These are phyloP conservation scores for Chaetoceros muelleri DNA, from an alignment of 108 stramenopile genomes.

Conservation along the genomic window DNA sequence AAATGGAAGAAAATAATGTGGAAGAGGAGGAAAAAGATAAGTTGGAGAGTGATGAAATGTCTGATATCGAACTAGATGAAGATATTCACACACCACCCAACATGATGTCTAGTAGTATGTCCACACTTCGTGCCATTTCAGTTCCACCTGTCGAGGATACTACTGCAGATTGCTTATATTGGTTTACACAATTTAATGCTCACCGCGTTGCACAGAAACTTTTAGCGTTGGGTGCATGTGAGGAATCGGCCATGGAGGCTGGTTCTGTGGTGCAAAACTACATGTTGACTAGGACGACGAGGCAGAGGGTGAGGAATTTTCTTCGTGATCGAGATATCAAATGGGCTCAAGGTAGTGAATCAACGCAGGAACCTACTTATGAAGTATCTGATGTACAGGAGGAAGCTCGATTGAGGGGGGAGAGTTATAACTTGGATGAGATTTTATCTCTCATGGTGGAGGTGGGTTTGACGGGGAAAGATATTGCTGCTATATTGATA, in stretches of 20 bases:
- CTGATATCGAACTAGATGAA: neutral
- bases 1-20: neutral
- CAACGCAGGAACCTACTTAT: neutral
- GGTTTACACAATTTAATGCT: conserved; percentile 48
- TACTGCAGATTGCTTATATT: conserved; percentile 9
- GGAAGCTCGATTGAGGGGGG: neutral
- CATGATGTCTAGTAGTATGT: neutral
- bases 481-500: conserved; percentile 45
- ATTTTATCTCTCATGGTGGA: conserved; percentile 38
- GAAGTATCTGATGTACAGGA: neutral
- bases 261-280: conserved; percentile 51
- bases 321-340: conserved; percentile 45
- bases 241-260: conserved; percentile 24
- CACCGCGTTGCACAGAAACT: conserved; percentile 39
- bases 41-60: neutral
- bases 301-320: conserved; percentile 51
- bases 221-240: conserved; percentile 28
- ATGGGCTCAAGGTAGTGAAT: conserved; percentile 14
- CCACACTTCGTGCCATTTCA: neutral
- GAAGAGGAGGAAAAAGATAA: neutral
- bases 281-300: conserved; percentile 33
- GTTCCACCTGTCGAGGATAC: neutral
- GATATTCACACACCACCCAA: too few species aligned
- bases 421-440: conserved; percentile 30
- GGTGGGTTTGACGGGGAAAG: conserved; percentile 47